phyloP scores from a whole-genome alignment of 768 basidiomycete genomes.

The Boletales sp. region DNA sequence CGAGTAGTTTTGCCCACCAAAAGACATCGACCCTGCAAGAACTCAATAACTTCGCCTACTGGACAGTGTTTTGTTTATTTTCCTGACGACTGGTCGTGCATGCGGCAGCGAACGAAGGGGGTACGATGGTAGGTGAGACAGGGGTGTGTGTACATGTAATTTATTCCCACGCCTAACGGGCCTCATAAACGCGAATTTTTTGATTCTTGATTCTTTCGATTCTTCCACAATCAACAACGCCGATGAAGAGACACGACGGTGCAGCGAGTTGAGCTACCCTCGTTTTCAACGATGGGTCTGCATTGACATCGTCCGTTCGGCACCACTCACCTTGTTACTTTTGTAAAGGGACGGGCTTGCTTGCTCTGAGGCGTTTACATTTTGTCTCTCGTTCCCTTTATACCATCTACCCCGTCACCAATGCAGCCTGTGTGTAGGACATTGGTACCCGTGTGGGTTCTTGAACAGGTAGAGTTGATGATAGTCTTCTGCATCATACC shows the following conservation, averaged over 20 bases:
- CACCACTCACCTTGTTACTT: constrained; percentile 57
- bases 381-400: not conserved
- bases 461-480: constrained; percentile 79
- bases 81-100: too few relatives aligned
- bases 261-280: constrained; percentile 57
- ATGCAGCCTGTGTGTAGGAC: constrained; percentile 81
- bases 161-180: too few relatives aligned
- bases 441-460: constrained; percentile 87
- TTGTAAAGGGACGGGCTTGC: constrained; percentile 54
- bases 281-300: constrained; percentile 35
- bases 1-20: too few relatives aligned
- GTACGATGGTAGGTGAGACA: too few relatives aligned
- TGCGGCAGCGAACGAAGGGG: too few relatives aligned
- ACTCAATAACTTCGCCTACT: too few relatives aligned
- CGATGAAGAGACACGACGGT: constrained; percentile 52
- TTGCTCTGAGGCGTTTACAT: constrained; percentile 47
- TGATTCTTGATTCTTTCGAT: constrained; percentile 19
- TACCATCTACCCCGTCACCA: constrained; percentile 47
- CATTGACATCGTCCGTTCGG: constrained; percentile 66
- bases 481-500: constrained; percentile 84
- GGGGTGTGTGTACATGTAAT: too few relatives aligned
- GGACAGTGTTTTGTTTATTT: too few relatives aligned
- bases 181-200: too few relatives aligned
- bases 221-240: constrained; percentile 48
- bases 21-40: too few relatives aligned